Evolutionary conservation across 371 early-diverging fungal genomes (phyloP), one percentile per base, ranked within the genome.

Genomic region (Batkoa obscura): DNA sequence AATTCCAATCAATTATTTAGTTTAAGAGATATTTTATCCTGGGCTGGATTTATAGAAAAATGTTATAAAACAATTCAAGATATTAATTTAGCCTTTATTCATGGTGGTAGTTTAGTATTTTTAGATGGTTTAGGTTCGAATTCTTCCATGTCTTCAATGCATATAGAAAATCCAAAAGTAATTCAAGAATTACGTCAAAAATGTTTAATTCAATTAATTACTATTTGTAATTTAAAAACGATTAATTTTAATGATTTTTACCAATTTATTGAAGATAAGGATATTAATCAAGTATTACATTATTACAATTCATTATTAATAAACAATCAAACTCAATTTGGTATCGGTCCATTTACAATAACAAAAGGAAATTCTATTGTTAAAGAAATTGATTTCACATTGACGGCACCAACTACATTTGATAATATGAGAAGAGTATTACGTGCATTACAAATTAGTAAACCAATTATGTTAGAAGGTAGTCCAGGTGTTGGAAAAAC

Each of bases 401-500:
- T 97, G 45, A 60, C 83, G 31, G 94, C 95, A 0, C 92, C 94
- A 3, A 95, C 95, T 0, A 92, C 90, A 4, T 74, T 75, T 34
- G 72, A 84, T 58, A 98, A 98, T 65, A 74, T 88, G 32, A 74
- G 86, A 67, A 80, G 89, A n/a, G 81, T 99, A 12, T 75, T 98
- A 45, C 83, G 99, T n/a, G 95, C 91, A 0, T 69, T 98, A 75
- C 93, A 92, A 60, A 67, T 90, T 5, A 72, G 78, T 49, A 96
- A 92, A 66, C 94, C 98, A 12, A 81, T 99, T 33, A 70, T 99
- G 31, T 73, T 99, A 3, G 98, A 98, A 74, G 99, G 99, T 50
- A 87, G 86, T 46, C 92, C 93, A 2, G 90, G 90, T 48, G 92
- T 93, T 1, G 99, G 99, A 59, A 99, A 99, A 66, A 98, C 99